These are phyloP conservation scores for Centaurea solstitialis DNA, from an alignment of 129 eudicot species.

Conservation along the genomic window DNA sequence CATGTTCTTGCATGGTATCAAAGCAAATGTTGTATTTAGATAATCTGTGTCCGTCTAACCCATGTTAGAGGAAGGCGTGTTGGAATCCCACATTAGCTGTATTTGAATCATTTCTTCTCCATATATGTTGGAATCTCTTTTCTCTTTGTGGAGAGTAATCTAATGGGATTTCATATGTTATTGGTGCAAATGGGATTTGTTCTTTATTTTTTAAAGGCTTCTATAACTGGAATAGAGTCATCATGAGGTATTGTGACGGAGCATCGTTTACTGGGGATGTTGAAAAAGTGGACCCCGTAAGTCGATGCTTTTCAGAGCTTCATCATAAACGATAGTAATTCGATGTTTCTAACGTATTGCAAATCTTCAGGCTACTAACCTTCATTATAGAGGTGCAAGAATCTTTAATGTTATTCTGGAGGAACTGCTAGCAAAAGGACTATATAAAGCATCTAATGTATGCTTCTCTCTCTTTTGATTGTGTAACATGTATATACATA, in stretches of 20 bases:
- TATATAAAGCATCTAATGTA: constrained; percentile 54
- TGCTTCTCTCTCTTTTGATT: constrained; percentile 11
- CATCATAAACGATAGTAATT: neutral
- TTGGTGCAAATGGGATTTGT: neutral
- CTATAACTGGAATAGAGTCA: constrained; percentile 70
- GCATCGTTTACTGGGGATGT: constrained; percentile 65
- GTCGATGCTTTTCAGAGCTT: constrained; percentile 10
- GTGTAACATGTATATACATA: neutral
- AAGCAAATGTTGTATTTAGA: neutral
- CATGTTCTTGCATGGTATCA: neutral
- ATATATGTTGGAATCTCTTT: neutral
- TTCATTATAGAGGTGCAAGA: constrained; percentile 66
- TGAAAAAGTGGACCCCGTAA: constrained; percentile 55
- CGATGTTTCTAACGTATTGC: neutral
- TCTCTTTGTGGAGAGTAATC: neutral
- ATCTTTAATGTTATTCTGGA: constrained; percentile 52
- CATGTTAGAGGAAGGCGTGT: neutral
- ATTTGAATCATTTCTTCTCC: neutral
- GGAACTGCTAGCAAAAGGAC: constrained; percentile 59
- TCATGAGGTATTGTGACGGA: constrained; percentile 64
- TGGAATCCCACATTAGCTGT: neutral
- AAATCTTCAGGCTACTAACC: constrained; percentile 46
- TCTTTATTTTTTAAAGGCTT: constrained; percentile 38
- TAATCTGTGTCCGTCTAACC: neutral
- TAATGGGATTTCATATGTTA: neutral